These are phyloP conservation scores for Xylariales sp. DNA, from an alignment of 2,329 filamentous ascomycete species.

Conservation along the genomic window DNA sequence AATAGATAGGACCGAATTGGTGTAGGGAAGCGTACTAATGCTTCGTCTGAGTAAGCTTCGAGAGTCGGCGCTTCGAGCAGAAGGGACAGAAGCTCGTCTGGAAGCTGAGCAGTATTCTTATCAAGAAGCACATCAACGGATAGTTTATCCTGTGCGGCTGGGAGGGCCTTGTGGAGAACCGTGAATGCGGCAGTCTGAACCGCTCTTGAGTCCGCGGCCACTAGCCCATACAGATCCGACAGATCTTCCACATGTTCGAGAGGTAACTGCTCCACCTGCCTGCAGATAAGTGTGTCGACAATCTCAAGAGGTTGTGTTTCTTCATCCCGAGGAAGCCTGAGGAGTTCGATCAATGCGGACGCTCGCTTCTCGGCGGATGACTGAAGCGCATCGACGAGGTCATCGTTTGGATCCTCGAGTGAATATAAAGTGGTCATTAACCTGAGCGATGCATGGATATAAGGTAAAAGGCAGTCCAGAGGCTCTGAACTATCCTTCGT, in stretches of 20 bases:
- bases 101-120: constrained; percentile 66
- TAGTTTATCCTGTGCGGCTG: constrained; percentile 71
- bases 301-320: constrained; percentile 65
- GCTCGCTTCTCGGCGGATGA: constrained; percentile 54
- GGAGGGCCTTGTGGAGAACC: constrained; percentile 75
- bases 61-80: constrained; percentile 73
- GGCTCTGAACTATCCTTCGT: constrained; percentile 36
- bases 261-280: constrained; percentile 62
- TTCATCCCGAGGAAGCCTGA: constrained; percentile 46
- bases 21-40: constrained; percentile 64
- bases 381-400: constrained; percentile 70
- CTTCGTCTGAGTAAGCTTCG: constrained; percentile 60
- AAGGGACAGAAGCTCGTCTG: constrained; percentile 79
- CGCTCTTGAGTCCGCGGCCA: constrained; percentile 69
- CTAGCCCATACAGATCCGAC: constrained; percentile 66
- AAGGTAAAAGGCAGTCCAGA: constrained; percentile 49
- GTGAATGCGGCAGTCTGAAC: constrained; percentile 79
- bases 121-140: constrained; percentile 74
- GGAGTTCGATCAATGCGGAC: constrained; percentile 55
- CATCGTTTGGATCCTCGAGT: constrained; percentile 75
- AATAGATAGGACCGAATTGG: constrained; percentile 75
- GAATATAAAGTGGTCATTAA: constrained; percentile 60
- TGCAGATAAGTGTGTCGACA: constrained; percentile 68
- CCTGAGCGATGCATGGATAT: constrained; percentile 68
- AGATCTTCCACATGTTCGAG: constrained; percentile 58